Evolutionary conservation across 1,284 basidiomycete genomes (phyloP), one percentile per base, ranked within the genome.

Genomic region (Cryptococcus maquisensis): DNA sequence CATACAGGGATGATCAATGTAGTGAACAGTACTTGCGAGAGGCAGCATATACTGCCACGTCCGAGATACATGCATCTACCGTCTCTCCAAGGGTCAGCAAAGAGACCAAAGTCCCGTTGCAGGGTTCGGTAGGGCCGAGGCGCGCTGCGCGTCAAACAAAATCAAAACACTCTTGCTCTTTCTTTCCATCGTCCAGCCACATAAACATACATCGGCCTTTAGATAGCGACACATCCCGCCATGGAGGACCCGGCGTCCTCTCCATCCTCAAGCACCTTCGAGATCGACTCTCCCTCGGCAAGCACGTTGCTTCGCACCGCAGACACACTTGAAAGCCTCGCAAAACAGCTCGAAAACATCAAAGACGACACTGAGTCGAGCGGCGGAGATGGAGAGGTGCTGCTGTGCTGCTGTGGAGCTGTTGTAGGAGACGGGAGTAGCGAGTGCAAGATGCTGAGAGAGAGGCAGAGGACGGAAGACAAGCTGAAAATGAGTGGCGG

Each of bases 401-500:
- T 32, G 3, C 57, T 65, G n/a, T 69, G 69, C 42, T 72, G 70
- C 59, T 64, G 65, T 40, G 63, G 64, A 20, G 49, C 28, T 12
- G 48, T 55, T 2, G 8, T 47, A 15, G 36, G 23, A 20, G 44
- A 7, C 28, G 51, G 48, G 32, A 23, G 21, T 20, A 42, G 26
- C 9, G 52, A 45, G 5, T 72, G 71, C 54, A 47, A 51, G n/a
- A 64, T 59, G 84, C 61, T 81, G n/a, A 79, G 79, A 40, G 77
- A 83, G 54, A 87, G 85, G 74, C 79, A 82, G 46, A 83, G 83
- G 70, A 76, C 90, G 24, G 87, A 90, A 73, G 84, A 81, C 57
- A 80, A 87, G 60, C 79, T 93, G 58, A 83, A 86, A 55, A 79
- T 93, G 44, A 90, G 88, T 73, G 90, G 88, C 69, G 88, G 90